Evolutionary conservation across 768 basidiomycete species (phyloP), one percentile per base, ranked within the genome.

Genomic region (Mycena amicta): DNA sequence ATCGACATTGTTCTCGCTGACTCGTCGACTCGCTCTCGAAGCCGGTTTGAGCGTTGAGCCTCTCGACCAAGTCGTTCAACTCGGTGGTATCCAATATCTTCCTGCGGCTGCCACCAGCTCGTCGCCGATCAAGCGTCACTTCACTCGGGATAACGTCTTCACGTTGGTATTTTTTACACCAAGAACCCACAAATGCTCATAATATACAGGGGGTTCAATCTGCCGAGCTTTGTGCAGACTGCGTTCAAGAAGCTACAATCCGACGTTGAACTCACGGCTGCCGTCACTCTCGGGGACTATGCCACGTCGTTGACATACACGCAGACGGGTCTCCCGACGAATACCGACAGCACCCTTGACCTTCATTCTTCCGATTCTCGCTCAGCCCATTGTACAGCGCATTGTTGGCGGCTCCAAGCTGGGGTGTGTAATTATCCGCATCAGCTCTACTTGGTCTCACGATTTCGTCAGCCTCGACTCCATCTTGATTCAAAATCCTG

Each of bases 321-420:
- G 5, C 89, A 92, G 65, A 64, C 66, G 26, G 69, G 68, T 41
- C 78, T 92, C 18, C 79, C 83, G 1, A 86, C 83, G 18, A 66
- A 71, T 25, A 90, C 89, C 0, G 89, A 90, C 66, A 67, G 78
- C 18, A 84, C 77, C 43, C 74, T 91, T 55, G 75, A 87, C 60
- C 70, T 87, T 31, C n/a, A 83, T 91, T 52, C 75, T 92, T 5
- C 89, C 88, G 5, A 66, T 88, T 40, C 80, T 92, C 56, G 89
- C 89, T 0, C 77, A 83, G 52, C 89, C 89, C 3, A 89, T 92
- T 55, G 89, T 91, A 4, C 87, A 90, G 68, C 83, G 82, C 60
- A 80, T 91, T 55, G 86, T 91, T 40, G 75, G 79, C 4, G 83
- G 76, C 18, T 81, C 86, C 18, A 68, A 75, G 6, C 69, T 90